Percentiles rank a stretch among this genome's conserved stretches.
These are phyloP conservation scores for Moelleriella libera DNA, from an alignment of 2,329 filamentous ascomycete species.

Conservation along the genomic window DNA sequence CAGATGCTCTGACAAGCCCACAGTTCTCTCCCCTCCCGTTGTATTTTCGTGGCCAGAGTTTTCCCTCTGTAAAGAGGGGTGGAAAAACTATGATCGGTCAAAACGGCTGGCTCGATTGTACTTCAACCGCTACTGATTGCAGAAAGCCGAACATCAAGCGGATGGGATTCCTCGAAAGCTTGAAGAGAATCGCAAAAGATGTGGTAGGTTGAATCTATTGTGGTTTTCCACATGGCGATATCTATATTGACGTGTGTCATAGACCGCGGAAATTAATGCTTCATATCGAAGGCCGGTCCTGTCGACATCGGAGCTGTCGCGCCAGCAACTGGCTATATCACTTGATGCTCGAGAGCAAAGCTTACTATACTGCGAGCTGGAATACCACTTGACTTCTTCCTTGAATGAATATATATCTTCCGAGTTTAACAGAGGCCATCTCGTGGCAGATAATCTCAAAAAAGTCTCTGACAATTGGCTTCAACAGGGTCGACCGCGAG, in stretches of 20 bases:
- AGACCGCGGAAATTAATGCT: conserved; percentile 20
- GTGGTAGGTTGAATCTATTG: conserved; percentile 23
- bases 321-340: conserved; percentile 28
- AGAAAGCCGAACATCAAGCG: conserved; percentile 21
- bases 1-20: conserved; percentile 7
- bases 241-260: conserved; percentile 4
- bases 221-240: not conserved
- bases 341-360: conserved; percentile 42
- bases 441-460: conserved; percentile 35
- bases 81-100: conserved; percentile 39
- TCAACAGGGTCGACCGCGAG: conserved; percentile 36
- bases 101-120: conserved; percentile 42
- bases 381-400: conserved; percentile 36
- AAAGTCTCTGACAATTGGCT: conserved; percentile 36
- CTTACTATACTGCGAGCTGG: conserved; percentile 44
- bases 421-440: conserved; percentile 40
- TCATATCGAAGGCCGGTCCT: conserved; percentile 1
- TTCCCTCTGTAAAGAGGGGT: conserved; percentile 23
- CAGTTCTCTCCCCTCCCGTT: conserved; percentile 28
- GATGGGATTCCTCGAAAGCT: conserved; percentile 25
- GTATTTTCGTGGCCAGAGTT: conserved; percentile 24
- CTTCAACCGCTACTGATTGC: conserved; percentile 9
- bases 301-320: not conserved
- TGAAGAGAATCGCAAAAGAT: conserved; percentile 39
- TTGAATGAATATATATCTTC: conserved; percentile 36